Evolutionary conservation across 1,284 basidiomycete species (phyloP).

Genomic region (Fistulinella cinereoalba): DNA sequence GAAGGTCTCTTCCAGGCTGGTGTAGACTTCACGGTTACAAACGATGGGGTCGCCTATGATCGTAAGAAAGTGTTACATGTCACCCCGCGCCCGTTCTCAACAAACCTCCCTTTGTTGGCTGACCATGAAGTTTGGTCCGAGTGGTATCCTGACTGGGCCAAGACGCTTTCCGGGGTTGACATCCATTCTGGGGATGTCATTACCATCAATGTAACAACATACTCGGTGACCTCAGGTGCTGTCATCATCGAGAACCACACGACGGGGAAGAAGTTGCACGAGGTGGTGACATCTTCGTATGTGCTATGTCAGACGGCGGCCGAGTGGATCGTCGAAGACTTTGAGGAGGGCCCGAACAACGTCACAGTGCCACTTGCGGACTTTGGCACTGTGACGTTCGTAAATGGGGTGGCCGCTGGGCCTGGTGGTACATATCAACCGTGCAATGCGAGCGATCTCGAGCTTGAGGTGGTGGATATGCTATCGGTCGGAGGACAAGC

Average conservation of each 20-base stretch:
- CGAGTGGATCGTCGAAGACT: constrained; percentile 29
- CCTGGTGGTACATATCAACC: constrained; percentile 12
- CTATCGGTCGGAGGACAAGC: no score
- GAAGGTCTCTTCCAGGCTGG: background rate
- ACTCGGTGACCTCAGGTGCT: background rate
- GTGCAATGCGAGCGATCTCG: no score
- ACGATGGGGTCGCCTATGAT: background rate
- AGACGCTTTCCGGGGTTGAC: background rate
- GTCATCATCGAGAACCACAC: constrained; percentile 17
- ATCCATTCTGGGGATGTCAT: background rate
- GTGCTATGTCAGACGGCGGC: constrained; percentile 9
- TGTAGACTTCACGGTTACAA: background rate
- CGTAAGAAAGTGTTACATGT: background rate
- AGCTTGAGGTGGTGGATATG: no score
- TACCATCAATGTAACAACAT: background rate
- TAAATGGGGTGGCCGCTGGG: constrained; percentile 12
- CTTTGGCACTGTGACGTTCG: constrained; percentile 23
- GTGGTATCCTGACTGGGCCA: background rate
- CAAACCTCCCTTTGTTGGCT: background rate
- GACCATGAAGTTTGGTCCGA: background rate
- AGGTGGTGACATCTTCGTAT: constrained; percentile 6
- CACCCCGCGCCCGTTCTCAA: background rate
- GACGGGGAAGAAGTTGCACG: constrained; percentile 4
- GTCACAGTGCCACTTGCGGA: constrained; percentile 12
- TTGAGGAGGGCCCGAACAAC: background rate